Conservation (phyloP, 495 filamentous ascomycete species). For the Amorphotheca resinae region DNA sequence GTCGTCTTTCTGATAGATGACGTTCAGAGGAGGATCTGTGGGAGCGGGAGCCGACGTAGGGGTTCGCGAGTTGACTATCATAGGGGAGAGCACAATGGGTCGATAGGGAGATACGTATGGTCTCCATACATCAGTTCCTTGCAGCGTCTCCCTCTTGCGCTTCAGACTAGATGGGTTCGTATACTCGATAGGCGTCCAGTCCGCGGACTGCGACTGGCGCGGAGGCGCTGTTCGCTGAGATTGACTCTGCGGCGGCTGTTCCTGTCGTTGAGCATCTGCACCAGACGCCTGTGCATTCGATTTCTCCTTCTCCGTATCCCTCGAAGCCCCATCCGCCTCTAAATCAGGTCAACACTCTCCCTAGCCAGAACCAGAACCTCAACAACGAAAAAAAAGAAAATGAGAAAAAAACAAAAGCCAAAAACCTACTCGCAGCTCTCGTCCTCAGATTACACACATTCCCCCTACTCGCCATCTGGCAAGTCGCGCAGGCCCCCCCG, state of each 20-base stretch:
- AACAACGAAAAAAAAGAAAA: no score
- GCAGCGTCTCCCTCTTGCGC: neutral
- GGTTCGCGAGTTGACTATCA: neutral
- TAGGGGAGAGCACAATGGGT: neutral
- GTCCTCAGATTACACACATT: constrained; percentile 14
- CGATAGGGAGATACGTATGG: constrained; percentile 1
- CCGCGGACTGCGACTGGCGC: no score
- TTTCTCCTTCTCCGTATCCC: no score
- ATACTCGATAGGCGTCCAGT: neutral
- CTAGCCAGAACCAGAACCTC: no score
- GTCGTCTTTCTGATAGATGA: neutral
- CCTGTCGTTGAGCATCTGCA: no score
- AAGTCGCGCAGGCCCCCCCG: constrained; percentile 14
- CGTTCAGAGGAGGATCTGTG: neutral
- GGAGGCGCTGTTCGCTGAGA: no score
- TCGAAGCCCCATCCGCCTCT: no score
- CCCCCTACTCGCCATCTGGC: constrained; percentile 15
- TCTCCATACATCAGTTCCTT: neutral
- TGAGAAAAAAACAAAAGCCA: no score
- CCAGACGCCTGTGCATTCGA: no score
- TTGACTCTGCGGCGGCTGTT: no score
- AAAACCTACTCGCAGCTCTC: neutral
- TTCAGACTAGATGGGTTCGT: neutral
- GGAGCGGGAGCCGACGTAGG: neutral
- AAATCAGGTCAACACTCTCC: no score